phyloP scores from a whole-genome alignment of 73 alveolate genomes.

The Paramecium biaurelia region DNA sequence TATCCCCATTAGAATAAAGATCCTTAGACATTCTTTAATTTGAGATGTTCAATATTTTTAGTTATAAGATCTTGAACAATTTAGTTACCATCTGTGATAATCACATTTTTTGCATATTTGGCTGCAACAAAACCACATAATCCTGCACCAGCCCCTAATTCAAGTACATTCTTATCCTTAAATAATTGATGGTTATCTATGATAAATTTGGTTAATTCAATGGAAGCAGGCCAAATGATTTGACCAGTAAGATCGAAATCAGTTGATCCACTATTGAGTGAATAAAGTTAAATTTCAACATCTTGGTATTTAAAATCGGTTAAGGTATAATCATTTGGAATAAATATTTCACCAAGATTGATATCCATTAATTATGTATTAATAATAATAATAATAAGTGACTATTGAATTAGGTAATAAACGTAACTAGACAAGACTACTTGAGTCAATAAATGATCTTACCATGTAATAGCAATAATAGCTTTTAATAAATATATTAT shows the following conservation, averaged over 20 bases:
- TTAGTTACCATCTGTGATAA: conserved; percentile 56
- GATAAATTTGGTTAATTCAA: conserved; percentile 26
- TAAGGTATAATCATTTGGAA: conserved; percentile 12
- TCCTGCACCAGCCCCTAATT: neutral
- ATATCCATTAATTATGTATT: conserved; percentile 41
- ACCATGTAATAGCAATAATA: neutral
- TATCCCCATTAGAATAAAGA: conserved; percentile 53
- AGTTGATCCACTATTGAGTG: neutral
- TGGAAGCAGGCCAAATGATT: conserved; percentile 27
- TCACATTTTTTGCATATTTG: conserved; percentile 51
- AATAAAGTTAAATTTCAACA: neutral
- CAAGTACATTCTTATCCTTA: neutral
- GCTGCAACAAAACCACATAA: conserved; percentile 46
- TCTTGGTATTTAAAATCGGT: conserved; percentile 6
- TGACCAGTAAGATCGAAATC: conserved; percentile 21
- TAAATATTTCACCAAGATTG: conserved; percentile 8
- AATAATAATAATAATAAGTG: conserved; percentile 4
- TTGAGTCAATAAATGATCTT: neutral
- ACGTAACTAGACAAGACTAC: conserved; percentile 23
- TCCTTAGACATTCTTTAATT: conserved; percentile 14
- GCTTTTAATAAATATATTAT: neutral
- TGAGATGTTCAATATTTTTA: conserved; percentile 44
- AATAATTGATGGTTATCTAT: neutral
- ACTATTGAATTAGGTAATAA: conserved; percentile 19
- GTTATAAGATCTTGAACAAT: conserved; percentile 46